Percentiles rank a stretch among this genome's conserved stretches.
Evolutionary conservation across 495 filamentous ascomycete genomes (phyloP).

Genomic region (Xylaria nigripes): DNA sequence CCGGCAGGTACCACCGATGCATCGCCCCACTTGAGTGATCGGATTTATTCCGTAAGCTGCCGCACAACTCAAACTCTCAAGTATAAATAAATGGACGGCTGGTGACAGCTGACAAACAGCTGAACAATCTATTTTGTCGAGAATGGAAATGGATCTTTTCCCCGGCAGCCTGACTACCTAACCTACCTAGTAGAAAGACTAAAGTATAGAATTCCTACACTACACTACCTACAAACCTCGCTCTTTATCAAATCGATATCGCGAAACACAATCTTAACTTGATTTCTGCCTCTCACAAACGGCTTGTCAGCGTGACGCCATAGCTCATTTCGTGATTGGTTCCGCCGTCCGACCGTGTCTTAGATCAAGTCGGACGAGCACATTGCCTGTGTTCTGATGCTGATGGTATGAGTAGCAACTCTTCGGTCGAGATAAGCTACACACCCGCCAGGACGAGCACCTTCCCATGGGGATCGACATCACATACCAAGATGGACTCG

Average conservation of each 20-base stretch:
- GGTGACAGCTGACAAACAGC: no score
- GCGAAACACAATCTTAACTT: not conserved
- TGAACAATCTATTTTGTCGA: no score
- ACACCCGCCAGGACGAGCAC: not conserved
- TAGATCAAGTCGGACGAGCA: not conserved
- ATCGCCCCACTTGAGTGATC: no score
- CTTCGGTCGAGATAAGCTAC: conserved; percentile 4
- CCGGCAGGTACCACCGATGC: no score
- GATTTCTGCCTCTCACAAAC: conserved; percentile 1
- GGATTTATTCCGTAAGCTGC: no score
- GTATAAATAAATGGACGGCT: no score
- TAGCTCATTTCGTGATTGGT: not conserved
- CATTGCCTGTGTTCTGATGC: not conserved
- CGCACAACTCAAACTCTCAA: no score
- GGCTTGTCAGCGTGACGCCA: conserved; percentile 2
- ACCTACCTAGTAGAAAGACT: no score
- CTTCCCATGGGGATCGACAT: not conserved
- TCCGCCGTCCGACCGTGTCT: conserved; percentile 6
- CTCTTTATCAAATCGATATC: conserved; percentile 5
- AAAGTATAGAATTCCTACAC: no score
- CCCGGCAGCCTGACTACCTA: no score
- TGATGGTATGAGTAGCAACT: not conserved
- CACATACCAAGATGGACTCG: not conserved
- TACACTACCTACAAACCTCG: not conserved
- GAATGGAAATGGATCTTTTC: no score